A percentile compares a stretch with the other conserved stretches of the same genome.
phyloP scores from a whole-genome alignment of 2,329 filamentous ascomycete species.

The Elsinoe arachidis region DNA sequence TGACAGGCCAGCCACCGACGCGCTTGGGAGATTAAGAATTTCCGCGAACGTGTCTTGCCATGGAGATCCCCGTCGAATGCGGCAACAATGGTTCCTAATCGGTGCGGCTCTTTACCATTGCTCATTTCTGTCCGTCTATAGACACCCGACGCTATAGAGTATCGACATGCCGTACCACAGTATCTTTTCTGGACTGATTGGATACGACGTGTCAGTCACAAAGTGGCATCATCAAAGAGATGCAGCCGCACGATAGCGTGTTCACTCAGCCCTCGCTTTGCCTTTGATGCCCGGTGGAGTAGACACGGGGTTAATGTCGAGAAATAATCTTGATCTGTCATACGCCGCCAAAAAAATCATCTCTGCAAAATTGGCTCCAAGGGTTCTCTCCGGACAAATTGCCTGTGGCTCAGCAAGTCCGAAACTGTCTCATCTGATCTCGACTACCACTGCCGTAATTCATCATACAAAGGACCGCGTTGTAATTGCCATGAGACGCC shows the following conservation, averaged over 20 bases:
- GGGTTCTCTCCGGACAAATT: not conserved
- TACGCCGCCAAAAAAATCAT: not conserved
- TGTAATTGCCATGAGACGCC: not conserved
- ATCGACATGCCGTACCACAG: not conserved
- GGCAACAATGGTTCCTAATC: constrained; percentile 1
- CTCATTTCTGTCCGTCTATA: constrained; percentile 8
- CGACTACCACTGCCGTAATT: not conserved
- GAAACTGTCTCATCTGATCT: not conserved
- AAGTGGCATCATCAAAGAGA: not conserved
- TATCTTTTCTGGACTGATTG: not conserved
- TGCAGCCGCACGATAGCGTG: not conserved
- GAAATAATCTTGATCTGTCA: not conserved
- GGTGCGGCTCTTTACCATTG: not conserved
- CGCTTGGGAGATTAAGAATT: constrained; percentile 11
- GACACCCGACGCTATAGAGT: constrained; percentile 5
- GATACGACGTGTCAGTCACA: not conserved
- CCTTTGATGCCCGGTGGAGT: not conserved
- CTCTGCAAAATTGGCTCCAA: not conserved
- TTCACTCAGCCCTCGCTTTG: not conserved
- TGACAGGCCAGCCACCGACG: constrained; percentile 4
- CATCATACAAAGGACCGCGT: constrained; percentile 8
- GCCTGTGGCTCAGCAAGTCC: constrained; percentile 2
- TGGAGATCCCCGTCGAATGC: not conserved
- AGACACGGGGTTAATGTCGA: not conserved
- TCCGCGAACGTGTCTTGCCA: constrained; percentile 9